A percentile compares a stretch with the other conserved stretches of the same genome.
Evolutionary conservation across 805 yeast genomes (phyloP).

Genomic region (Brettanomyces bruxellensis): DNA sequence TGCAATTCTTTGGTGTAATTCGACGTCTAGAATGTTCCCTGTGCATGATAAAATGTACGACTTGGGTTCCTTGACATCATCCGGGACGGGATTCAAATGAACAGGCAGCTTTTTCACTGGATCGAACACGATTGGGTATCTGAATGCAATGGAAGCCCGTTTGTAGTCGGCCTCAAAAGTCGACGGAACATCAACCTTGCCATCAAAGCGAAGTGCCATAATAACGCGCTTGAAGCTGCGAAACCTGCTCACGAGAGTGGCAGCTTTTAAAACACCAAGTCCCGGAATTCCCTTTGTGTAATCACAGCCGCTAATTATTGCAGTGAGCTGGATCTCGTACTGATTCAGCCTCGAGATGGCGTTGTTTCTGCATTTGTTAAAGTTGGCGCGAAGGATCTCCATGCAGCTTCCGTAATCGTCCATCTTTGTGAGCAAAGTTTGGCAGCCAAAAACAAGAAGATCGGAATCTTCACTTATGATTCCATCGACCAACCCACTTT

Average conservation of each 20-base stretch:
- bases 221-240: constrained; percentile 47
- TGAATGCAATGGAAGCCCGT: constrained; percentile 72
- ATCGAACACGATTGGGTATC: constrained; percentile 77
- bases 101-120: constrained; percentile 42
- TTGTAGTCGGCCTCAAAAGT: constrained; percentile 51
- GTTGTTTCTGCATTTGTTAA: constrained; percentile 24
- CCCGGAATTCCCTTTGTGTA: constrained; percentile 81
- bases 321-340: constrained; percentile 63
- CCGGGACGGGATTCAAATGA: constrained; percentile 51
- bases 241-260: constrained; percentile 44
- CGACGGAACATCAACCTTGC: constrained; percentile 45
- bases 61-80: constrained; percentile 17
- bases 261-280: constrained; percentile 74
- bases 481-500: constrained; percentile 65
- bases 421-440: constrained; percentile 66
- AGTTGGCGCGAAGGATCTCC: constrained; percentile 52
- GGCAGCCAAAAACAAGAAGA: constrained; percentile 79
- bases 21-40: constrained; percentile 34
- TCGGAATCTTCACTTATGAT: constrained; percentile 94
- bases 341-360: constrained; percentile 42
- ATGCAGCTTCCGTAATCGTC: constrained; percentile 62
- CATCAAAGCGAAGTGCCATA: constrained; percentile 48
- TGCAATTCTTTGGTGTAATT: constrained; percentile 49
- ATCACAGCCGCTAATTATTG: constrained; percentile 93
- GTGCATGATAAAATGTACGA: constrained; percentile 30